Evolutionary conservation across 2,329 filamentous ascomycete genomes (phyloP).

Genomic region (Alternaria brassicicola): DNA sequence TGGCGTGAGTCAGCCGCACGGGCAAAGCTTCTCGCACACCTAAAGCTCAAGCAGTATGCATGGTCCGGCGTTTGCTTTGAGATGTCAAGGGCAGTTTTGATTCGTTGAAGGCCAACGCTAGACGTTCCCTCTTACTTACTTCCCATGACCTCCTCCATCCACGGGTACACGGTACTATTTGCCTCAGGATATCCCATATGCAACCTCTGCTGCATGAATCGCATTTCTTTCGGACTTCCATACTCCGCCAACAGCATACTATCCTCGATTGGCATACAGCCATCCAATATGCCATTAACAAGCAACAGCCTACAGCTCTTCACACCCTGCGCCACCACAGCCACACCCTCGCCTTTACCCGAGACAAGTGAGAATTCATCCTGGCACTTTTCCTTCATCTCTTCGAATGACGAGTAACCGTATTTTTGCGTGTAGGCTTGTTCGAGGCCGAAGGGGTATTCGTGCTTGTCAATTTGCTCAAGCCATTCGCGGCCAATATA

Average conservation of each 20-base stretch:
- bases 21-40: no score
- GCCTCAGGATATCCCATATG: conserved; percentile 55
- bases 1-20: no score
- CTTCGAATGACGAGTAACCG: conserved; percentile 43
- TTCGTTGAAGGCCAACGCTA: background rate
- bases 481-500: conserved; percentile 64
- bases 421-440: conserved; percentile 57
- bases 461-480: conserved; percentile 57
- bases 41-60: no score
- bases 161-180: conserved; percentile 38
- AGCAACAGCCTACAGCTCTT: conserved; percentile 57
- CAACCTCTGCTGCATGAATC: conserved; percentile 50
- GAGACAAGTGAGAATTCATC: conserved; percentile 60
- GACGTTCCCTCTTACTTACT: background rate
- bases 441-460: conserved; percentile 64
- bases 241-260: conserved; percentile 59
- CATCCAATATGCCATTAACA: conserved; percentile 63
- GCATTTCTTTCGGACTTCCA: conserved; percentile 60
- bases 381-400: conserved; percentile 56
- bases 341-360: conserved; percentile 58
- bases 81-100: background rate
- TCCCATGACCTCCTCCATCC: conserved; percentile 40
- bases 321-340: conserved; percentile 44
- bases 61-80: background rate
- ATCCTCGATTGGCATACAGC: conserved; percentile 67